Evolutionary conservation across 169 alveolate species (phyloP), one percentile per base, ranked within the genome.

Genomic region (Babesia bigemina): DNA sequence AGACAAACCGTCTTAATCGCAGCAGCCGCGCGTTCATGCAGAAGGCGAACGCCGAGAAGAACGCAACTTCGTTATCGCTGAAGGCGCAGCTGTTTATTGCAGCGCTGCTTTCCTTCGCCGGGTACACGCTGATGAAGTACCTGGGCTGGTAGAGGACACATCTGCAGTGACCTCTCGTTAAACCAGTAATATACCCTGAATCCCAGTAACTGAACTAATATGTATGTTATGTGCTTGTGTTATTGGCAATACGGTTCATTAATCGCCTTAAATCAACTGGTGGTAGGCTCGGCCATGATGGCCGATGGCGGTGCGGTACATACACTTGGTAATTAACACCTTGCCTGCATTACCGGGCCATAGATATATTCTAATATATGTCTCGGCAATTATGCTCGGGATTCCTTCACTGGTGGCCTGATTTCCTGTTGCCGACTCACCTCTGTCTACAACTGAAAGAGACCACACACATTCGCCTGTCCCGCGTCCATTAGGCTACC

Each of bases 61-160:
- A 50, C 53, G 17, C 50, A 21, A 29, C 47, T 10, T 50, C 79
- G 22, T 22, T 73, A 62, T 44, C 86, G 12, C 56, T 81, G 9
- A 81, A 81, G 71, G 22, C 53, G 28, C 75, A 81, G 81, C 62
- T 81, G 33, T 22, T 81, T 17, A 47, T 81, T 14, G 85, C 75
- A 50, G 79, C 84, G 56, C 12, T 57, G 17, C 36, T 53, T 4
- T 52, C 76, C 17, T 67, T 67, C 39, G 63, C 56, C 21, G 76
- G 55, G 48, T 67, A 67, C 45, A 8, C 76, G 4, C 28, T 67
- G 47, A 8, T 67, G 17, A 67, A 53, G 65, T 67, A 67, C 76
- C 22, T 67, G 24, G 76, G 66, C 21, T 67, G 76, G 63, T 67
- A 19, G 24, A n/a, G n/a, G 50, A 33, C 39, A 6, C 39, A 33